Conservation (phyloP, 805 yeast species). For the Hanseniaspora meyeri region DNA sequence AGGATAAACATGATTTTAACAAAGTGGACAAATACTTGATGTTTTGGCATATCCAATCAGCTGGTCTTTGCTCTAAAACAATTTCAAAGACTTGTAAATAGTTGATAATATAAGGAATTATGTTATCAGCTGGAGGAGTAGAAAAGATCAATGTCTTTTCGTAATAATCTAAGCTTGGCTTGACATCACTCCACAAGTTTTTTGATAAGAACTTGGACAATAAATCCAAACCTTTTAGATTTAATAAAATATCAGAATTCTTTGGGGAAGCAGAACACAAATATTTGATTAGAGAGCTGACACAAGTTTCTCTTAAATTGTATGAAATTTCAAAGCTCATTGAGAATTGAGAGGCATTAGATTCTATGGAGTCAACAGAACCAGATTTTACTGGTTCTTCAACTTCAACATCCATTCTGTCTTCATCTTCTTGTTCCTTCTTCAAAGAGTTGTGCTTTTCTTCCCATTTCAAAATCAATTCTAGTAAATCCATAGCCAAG, state of each 20-base stretch:
- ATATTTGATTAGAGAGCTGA: conserved; percentile 76
- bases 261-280: conserved; percentile 77
- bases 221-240: conserved; percentile 69
- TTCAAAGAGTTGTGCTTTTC: conserved; percentile 18
- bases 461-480: conserved; percentile 79
- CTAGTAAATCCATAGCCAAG: conserved; percentile 81
- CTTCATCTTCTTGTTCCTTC: conserved; percentile 20
- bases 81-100: conserved; percentile 82
- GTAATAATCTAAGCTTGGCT: conserved; percentile 75
- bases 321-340: conserved; percentile 40
- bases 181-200: conserved; percentile 74
- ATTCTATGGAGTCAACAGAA: conserved; percentile 20
- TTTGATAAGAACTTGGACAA: conserved; percentile 61
- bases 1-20: conserved; percentile 66
- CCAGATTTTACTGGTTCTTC: background rate
- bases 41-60: conserved; percentile 69
- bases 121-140: conserved; percentile 56
- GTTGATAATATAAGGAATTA: conserved; percentile 70
- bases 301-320: conserved; percentile 75
- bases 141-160: conserved; percentile 74
- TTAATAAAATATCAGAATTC: conserved; percentile 71
- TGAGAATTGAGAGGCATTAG: conserved; percentile 32
- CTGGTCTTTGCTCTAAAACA: conserved; percentile 62
- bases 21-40: conserved; percentile 56
- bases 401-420: conserved; percentile 23